Conservation (phyloP, 148 eudicot genomes). For the Silene conica region DNA sequence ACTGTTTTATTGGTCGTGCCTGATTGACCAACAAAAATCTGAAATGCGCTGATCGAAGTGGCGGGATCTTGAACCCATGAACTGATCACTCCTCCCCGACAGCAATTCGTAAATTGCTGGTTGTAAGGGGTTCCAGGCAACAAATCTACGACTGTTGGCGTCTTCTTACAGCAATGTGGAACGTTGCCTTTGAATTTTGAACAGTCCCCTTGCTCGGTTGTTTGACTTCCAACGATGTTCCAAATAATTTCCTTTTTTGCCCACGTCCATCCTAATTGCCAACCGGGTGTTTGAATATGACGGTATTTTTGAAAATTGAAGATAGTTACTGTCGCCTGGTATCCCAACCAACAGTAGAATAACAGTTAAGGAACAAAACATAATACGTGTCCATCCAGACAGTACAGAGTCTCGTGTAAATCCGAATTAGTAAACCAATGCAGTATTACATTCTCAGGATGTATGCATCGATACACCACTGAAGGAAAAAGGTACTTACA, state of each 20-base stretch:
- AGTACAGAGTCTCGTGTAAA: too few relatives aligned
- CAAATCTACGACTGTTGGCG: constrained; percentile 53
- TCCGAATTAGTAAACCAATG: too few relatives aligned
- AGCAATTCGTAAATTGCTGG: constrained; percentile 55
- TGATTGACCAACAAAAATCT: constrained; percentile 50
- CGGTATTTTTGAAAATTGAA: constrained; percentile 64
- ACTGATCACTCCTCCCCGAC: constrained; percentile 57
- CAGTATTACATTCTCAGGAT: too few relatives aligned
- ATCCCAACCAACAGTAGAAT: neutral
- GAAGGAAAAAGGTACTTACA: constrained; percentile 40
- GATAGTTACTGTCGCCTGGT: constrained; percentile 37
- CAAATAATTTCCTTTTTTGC: constrained; percentile 64
- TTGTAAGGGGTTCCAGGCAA: constrained; percentile 58
- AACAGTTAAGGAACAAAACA: too few relatives aligned
- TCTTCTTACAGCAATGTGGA: constrained; percentile 61
- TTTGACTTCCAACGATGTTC: constrained; percentile 50
- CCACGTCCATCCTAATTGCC: constrained; percentile 72
- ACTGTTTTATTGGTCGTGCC: constrained; percentile 62
- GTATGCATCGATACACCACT: too few relatives aligned
- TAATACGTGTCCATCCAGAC: too few relatives aligned
- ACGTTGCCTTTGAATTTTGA: constrained; percentile 48
- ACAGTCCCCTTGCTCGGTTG: constrained; percentile 74
- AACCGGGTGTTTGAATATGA: constrained; percentile 64
- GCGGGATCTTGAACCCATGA: constrained; percentile 60
- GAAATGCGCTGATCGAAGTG: constrained; percentile 43